phyloP scores from a whole-genome alignment of 1,139 yeast species.

The Zygotorulaspora mrakii region DNA sequence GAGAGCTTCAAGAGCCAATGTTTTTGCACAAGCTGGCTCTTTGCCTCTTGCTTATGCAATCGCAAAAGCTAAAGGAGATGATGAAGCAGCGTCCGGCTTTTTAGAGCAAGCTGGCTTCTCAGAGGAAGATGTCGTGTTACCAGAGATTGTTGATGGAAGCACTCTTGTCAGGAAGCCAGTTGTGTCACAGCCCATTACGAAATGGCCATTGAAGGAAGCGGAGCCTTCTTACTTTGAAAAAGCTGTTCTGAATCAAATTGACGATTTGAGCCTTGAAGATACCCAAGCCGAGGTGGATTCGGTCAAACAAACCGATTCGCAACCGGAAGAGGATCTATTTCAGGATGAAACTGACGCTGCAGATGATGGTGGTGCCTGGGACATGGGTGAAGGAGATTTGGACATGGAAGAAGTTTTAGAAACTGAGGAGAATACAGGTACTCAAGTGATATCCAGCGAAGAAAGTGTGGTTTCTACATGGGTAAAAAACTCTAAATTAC shows the following conservation, averaged over 20 bases:
- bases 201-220: constrained; percentile 83
- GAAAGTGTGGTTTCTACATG: constrained; percentile 67
- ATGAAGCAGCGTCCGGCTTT: constrained; percentile 66
- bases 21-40: constrained; percentile 75
- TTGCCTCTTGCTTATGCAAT: constrained; percentile 88
- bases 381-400: constrained; percentile 55
- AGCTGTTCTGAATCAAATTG: constrained; percentile 77
- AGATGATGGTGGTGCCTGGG: constrained; percentile 59
- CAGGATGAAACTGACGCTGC: constrained; percentile 41
- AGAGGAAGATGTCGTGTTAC: constrained; percentile 64
- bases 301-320: constrained; percentile 26
- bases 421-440: constrained; percentile 46
- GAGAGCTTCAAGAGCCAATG: constrained; percentile 68
- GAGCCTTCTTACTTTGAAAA: constrained; percentile 78
- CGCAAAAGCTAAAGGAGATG: constrained; percentile 83
- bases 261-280: constrained; percentile 47
- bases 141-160: constrained; percentile 40
- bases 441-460: constrained; percentile 39
- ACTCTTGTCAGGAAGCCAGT: constrained; percentile 23
- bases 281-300: constrained; percentile 33
- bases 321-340: constrained; percentile 37
- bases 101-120: constrained; percentile 64
- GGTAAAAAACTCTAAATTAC: constrained; percentile 84
- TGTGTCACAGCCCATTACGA: constrained; percentile 36
- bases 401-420: constrained; percentile 65